Conservation (phyloP, 495 filamentous ascomycete species). For the Penicillium arizonense region DNA sequence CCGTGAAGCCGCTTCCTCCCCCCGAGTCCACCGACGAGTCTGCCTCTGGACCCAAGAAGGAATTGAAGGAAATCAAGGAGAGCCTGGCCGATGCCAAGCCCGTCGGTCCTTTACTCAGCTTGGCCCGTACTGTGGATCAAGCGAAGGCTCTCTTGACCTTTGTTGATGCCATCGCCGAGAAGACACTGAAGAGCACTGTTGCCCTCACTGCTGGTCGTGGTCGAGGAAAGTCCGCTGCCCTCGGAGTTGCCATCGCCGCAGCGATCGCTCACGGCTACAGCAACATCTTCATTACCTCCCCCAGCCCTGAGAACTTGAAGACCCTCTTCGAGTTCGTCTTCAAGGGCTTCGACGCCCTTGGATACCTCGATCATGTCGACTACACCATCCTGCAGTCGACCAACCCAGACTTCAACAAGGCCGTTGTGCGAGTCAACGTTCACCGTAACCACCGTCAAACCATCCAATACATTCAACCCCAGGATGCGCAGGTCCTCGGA, state of each 20-base stretch:
- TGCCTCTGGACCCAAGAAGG: slow-evolving; percentile 64
- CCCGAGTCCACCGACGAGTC: slow-evolving; percentile 62
- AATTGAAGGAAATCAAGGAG: slow-evolving; percentile 85
- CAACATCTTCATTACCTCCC: slow-evolving; percentile 99
- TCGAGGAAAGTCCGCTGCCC: slow-evolving; percentile 92
- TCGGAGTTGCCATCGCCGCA: slow-evolving; percentile 91
- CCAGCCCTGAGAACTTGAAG: slow-evolving; percentile 97
- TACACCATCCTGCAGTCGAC: slow-evolving; percentile 99
- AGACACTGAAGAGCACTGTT: slow-evolving; percentile 90
- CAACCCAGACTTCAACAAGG: slow-evolving; percentile 98
- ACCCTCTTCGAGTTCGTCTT: slow-evolving; percentile 98
- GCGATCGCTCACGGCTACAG: slow-evolving; percentile 95
- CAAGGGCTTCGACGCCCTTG: slow-evolving; percentile 93
- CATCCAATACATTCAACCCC: slow-evolving; percentile 96
- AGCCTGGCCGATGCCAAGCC: slow-evolving; percentile 80
- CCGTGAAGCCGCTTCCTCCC: slow-evolving; percentile 79
- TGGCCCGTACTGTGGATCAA: slow-evolving; percentile 91
- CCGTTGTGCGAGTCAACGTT: slow-evolving; percentile 94
- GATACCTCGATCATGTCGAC: slow-evolving; percentile 90
- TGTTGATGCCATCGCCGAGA: slow-evolving; percentile 93
- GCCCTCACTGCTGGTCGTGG: slow-evolving; percentile 92
- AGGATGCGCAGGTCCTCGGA: slow-evolving; percentile 90
- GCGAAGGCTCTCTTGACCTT: slow-evolving; percentile 94
- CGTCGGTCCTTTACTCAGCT: slow-evolving; percentile 74
- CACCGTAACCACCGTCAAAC: slow-evolving; percentile 96